Percentiles rank a stretch among this genome's conserved stretches.
phyloP scores from a whole-genome alignment of 345 rosid species.

The Kandelia obovata region DNA sequence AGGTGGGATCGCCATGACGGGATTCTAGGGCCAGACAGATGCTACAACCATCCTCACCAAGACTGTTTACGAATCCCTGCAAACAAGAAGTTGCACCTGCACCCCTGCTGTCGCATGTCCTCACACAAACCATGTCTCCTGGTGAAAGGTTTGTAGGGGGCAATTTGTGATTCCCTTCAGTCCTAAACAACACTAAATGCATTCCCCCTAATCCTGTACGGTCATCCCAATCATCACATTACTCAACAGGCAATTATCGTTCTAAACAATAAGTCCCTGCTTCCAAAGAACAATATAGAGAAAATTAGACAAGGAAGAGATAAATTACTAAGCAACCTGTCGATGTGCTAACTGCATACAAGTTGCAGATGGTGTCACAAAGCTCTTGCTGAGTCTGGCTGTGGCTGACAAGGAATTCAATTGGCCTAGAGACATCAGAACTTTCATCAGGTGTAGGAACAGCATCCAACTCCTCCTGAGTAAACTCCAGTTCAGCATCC shows the following conservation, averaged over 20 bases:
- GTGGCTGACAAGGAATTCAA: conserved; percentile 93
- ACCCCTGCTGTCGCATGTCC: conserved; percentile 80
- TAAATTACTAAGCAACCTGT: conserved; percentile 48
- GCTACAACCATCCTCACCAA: conserved; percentile 95
- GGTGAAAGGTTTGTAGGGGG: conserved; percentile 96
- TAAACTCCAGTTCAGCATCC: conserved; percentile 88
- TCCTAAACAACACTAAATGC: conserved; percentile 84
- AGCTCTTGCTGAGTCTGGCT: conserved; percentile 92
- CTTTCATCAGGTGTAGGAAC: conserved; percentile 73
- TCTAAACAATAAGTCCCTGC: not conserved
- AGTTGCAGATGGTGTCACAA: conserved; percentile 94
- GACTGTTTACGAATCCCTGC: conserved; percentile 90
- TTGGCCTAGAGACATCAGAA: conserved; percentile 65
- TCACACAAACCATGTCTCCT: conserved; percentile 96
- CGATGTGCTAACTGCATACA: conserved; percentile 77
- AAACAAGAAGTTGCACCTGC: conserved; percentile 82
- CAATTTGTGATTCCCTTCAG: conserved; percentile 74
- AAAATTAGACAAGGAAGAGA: conserved; percentile 15
- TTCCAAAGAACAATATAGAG: conserved; percentile 6
- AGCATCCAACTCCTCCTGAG: conserved; percentile 91
- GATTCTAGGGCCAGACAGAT: conserved; percentile 89
- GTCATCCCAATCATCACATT: conserved; percentile 18
- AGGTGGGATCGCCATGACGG: conserved; percentile 94
- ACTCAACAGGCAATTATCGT: not conserved
- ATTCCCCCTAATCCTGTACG: conserved; percentile 86